These are phyloP conservation scores for Fusarium napiforme DNA, from an alignment of 2,329 filamentous ascomycete genomes.

Conservation along the genomic window DNA sequence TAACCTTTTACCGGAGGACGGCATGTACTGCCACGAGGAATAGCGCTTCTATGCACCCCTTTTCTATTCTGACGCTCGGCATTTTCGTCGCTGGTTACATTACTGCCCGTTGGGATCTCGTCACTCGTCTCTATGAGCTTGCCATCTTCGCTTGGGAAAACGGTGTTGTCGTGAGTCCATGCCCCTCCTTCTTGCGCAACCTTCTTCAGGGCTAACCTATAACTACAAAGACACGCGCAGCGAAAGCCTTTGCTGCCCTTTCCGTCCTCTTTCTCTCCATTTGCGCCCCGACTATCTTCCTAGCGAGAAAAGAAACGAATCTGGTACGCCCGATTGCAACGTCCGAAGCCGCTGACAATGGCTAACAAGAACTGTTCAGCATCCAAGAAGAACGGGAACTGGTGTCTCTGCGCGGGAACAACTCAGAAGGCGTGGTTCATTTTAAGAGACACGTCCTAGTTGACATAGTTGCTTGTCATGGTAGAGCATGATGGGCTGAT, in stretches of 20 bases:
- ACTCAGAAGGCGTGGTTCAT: constrained; percentile 91
- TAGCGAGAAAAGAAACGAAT: constrained; percentile 83
- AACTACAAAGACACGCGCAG: constrained; percentile 75
- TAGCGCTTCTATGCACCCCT: constrained; percentile 88
- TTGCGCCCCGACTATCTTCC: constrained; percentile 82
- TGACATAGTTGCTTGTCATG: constrained; percentile 63
- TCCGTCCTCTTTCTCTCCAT: constrained; percentile 87
- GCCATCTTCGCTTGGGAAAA: constrained; percentile 98
- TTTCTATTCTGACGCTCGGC: constrained; percentile 92
- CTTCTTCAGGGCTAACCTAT: constrained; percentile 3
- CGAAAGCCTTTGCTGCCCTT: constrained; percentile 85
- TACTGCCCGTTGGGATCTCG: constrained; percentile 98
- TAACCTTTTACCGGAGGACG: constrained; percentile 39
- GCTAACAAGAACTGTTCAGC: constrained; percentile 61
- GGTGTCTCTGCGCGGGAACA: constrained; percentile 96
- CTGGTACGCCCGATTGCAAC: constrained; percentile 67
- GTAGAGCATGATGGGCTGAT: constrained; percentile 86
- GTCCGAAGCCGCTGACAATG: constrained; percentile 32
- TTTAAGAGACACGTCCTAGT: constrained; percentile 64
- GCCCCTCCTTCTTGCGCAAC: constrained; percentile 1
- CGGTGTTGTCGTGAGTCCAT: constrained; percentile 84
- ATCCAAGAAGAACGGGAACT: constrained; percentile 80
- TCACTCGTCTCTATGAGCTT: constrained; percentile 95
- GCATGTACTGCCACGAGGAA: constrained; percentile 57
- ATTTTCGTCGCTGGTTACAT: constrained; percentile 99